phyloP scores from a whole-genome alignment of 2,329 filamentous ascomycete species.

The Lasiodiplodia hormozganensis region DNA sequence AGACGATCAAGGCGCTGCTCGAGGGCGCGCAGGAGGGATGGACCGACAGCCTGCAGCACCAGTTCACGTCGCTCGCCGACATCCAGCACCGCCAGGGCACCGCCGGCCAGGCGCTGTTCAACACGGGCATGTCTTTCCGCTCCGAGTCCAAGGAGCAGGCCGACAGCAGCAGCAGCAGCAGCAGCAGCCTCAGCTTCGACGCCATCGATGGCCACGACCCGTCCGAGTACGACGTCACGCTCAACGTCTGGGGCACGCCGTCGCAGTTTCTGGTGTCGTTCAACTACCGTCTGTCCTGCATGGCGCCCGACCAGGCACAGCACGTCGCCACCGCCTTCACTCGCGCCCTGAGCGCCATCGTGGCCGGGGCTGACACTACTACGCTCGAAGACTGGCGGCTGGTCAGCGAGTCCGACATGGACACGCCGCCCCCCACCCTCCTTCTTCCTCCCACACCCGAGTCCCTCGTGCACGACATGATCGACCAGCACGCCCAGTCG shows the following conservation, averaged over 20 bases:
- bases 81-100: slow-evolving; percentile 52
- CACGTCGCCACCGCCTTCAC: slow-evolving; percentile 28
- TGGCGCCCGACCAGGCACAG: slow-evolving; percentile 9
- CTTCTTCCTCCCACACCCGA: not conserved
- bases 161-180: slow-evolving; percentile 58
- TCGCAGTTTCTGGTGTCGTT: slow-evolving; percentile 27
- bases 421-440: slow-evolving; percentile 13
- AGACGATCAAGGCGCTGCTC: slow-evolving; percentile 39
- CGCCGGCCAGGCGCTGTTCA: slow-evolving; percentile 59
- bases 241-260: slow-evolving; percentile 37
- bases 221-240: slow-evolving; percentile 29
- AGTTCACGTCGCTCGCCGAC: slow-evolving; percentile 41
- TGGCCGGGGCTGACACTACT: slow-evolving; percentile 31
- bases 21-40: not conserved
- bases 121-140: slow-evolving; percentile 53
- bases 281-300: slow-evolving; percentile 25
- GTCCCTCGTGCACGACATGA: not conserved
- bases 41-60: slow-evolving; percentile 29
- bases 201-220: slow-evolving; percentile 20
- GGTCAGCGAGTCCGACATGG: slow-evolving; percentile 24
- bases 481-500: not conserved
- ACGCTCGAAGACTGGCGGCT: slow-evolving; percentile 56
- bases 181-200: slow-evolving; percentile 31
- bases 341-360: slow-evolving; percentile 23
- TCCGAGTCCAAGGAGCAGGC: slow-evolving; percentile 57